Evolutionary conservation across 768 basidiomycete genomes (phyloP).

Genomic region (Boletus insuetus): DNA sequence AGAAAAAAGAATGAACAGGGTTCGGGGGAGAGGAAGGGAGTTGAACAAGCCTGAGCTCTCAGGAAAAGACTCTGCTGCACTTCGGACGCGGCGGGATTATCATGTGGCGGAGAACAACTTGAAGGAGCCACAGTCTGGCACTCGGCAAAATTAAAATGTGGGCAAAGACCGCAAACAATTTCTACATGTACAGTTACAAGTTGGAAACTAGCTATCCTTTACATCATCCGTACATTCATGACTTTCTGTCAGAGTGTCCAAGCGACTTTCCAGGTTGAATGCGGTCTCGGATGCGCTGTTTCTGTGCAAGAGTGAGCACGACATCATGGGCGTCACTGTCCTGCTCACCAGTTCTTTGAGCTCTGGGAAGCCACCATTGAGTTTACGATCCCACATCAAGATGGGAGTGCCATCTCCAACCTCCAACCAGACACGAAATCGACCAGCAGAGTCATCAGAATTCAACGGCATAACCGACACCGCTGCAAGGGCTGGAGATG

Average conservation of each 20-base stretch:
- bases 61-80: constrained; percentile 15
- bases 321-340: not conserved
- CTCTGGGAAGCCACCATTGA: constrained; percentile 91
- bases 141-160: not conserved
- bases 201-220: not conserved
- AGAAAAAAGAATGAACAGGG: constrained; percentile 14
- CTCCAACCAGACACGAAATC: constrained; percentile 88
- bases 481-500: constrained; percentile 64
- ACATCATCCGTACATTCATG: constrained; percentile 9
- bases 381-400: constrained; percentile 87
- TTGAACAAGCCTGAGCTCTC: constrained; percentile 22
- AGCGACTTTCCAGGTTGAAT: constrained; percentile 79
- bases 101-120: constrained; percentile 20
- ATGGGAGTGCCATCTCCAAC: constrained; percentile 33
- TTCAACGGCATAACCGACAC: constrained; percentile 75
- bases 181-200: constrained; percentile 1
- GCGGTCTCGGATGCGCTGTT: constrained; percentile 82
- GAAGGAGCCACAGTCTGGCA: not conserved
- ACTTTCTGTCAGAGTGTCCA: constrained; percentile 82
- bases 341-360: constrained; percentile 71
- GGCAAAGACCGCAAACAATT: too few relatives aligned
- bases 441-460: constrained; percentile 78
- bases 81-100: not conserved
- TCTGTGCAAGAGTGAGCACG: constrained; percentile 44
- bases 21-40: constrained; percentile 7